Percentiles rank a stretch among this genome's conserved stretches.
Evolutionary conservation across 768 basidiomycete species (phyloP).

Genomic region (Hysterangium stoloniferum): DNA sequence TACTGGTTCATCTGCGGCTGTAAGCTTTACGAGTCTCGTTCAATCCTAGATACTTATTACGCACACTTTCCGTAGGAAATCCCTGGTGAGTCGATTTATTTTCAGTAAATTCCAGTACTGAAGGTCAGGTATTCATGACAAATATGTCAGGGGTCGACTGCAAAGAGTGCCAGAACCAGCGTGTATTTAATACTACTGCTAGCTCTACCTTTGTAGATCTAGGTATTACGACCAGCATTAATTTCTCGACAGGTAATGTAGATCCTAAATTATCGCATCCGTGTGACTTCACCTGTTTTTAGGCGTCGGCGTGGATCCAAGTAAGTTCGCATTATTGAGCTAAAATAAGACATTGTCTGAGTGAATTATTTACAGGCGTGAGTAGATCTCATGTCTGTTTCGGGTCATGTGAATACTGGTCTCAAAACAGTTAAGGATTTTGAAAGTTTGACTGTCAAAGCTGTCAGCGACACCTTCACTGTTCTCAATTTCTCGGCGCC

Average conservation of each 20-base stretch:
- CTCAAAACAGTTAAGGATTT: conserved; percentile 29
- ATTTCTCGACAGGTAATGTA: conserved; percentile 40
- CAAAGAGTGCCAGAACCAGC: conserved; percentile 34
- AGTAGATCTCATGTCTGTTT: not conserved
- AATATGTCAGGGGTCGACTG: conserved; percentile 13
- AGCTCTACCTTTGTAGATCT: conserved; percentile 46
- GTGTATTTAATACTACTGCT: conserved; percentile 38
- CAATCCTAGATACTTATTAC: not conserved
- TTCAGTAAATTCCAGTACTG: not conserved
- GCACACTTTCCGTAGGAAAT: not conserved
- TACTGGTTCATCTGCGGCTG: conserved; percentile 14
- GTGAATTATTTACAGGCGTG: not conserved
- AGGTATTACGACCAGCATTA: conserved; percentile 34
- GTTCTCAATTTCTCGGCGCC: conserved; percentile 38
- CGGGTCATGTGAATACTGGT: not conserved
- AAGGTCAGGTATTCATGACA: not conserved
- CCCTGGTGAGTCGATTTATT: not conserved
- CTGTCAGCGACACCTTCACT: conserved; percentile 40
- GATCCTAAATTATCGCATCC: not conserved
- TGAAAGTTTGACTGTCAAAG: conserved; percentile 39
- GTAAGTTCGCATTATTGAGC: not conserved
- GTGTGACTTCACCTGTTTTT: not conserved
- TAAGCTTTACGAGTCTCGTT: not conserved
- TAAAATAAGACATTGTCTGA: not conserved
- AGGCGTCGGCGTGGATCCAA: conserved; percentile 9